Percentiles rank a stretch among this genome's conserved stretches.
Conservation (phyloP, 1,139 yeast genomes). For the Suhomyces terraborum region DNA sequence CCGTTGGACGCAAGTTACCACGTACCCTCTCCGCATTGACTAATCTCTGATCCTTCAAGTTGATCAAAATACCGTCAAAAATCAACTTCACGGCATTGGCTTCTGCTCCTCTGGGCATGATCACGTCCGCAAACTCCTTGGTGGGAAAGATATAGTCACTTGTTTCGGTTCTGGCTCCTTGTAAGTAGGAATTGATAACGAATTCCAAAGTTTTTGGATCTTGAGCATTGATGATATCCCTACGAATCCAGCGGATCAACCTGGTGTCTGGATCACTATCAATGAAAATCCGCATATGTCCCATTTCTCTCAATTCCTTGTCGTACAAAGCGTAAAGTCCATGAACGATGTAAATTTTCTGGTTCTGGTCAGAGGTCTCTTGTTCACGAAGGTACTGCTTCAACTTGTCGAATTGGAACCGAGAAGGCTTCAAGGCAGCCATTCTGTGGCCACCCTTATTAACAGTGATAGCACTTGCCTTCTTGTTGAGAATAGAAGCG, state of each 20-base stretch:
- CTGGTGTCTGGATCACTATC: slow-evolving; percentile 87
- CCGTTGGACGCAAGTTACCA: slow-evolving; percentile 27
- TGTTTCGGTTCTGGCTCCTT: slow-evolving; percentile 75
- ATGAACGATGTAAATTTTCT: slow-evolving; percentile 59
- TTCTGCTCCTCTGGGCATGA: slow-evolving; percentile 75
- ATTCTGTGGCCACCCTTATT: slow-evolving; percentile 19
- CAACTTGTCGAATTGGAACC: slow-evolving; percentile 38
- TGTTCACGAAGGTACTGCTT: slow-evolving; percentile 20
- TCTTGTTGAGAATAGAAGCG: neutral
- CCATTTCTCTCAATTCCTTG: slow-evolving; percentile 53
- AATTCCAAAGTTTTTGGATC: slow-evolving; percentile 38
- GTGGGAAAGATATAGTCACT: slow-evolving; percentile 73
- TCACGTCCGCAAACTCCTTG: slow-evolving; percentile 76
- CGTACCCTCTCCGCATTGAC: slow-evolving; percentile 19
- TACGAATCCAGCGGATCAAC: slow-evolving; percentile 68
- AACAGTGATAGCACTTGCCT: slow-evolving; percentile 37
- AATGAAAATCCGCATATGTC: slow-evolving; percentile 72
- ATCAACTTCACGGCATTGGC: slow-evolving; percentile 64
- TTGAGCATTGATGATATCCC: slow-evolving; percentile 36
- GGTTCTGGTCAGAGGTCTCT: slow-evolving; percentile 12
- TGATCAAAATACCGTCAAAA: slow-evolving; percentile 66
- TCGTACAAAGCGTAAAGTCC: slow-evolving; percentile 84
- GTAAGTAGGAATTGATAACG: slow-evolving; percentile 62
- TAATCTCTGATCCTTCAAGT: slow-evolving; percentile 36
- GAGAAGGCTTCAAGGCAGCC: slow-evolving; percentile 40